Conservation (phyloP, 805 yeast genomes). For the Barnettozyma californica region DNA sequence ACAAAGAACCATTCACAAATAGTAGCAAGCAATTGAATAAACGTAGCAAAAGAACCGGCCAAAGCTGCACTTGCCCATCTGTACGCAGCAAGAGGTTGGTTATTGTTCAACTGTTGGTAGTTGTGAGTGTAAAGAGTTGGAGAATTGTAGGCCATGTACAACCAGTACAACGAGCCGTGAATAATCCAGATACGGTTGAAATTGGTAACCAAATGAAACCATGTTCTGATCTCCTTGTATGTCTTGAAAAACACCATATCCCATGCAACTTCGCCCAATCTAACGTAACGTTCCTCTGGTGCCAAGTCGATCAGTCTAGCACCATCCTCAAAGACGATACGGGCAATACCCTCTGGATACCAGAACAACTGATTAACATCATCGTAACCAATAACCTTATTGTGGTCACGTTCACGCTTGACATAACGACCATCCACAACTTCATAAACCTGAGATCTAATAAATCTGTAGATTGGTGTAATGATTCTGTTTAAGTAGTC, state of each 20-base stretch:
- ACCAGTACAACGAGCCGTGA: conserved; percentile 88
- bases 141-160: conserved; percentile 89
- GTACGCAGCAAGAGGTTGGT: conserved; percentile 84
- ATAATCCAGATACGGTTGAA: conserved; percentile 98
- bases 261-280: conserved; percentile 93
- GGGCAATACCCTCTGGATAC: conserved; percentile 98
- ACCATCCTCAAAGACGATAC: conserved; percentile 88
- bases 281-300: conserved; percentile 79
- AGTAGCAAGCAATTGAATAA: conserved; percentile 83
- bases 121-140: conserved; percentile 86
- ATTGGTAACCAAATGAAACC: conserved; percentile 93
- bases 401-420: conserved; percentile 82
- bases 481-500: conserved; percentile 88
- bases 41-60: conserved; percentile 84
- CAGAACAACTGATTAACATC: conserved; percentile 98
- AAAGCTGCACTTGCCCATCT: conserved; percentile 90
- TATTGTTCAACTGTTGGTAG: conserved; percentile 76
- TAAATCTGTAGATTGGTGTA: conserved; percentile 80
- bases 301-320: conserved; percentile 88
- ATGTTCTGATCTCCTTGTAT: conserved; percentile 90
- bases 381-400: conserved; percentile 84
- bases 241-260: conserved; percentile 89
- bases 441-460: conserved; percentile 79
- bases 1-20: conserved; percentile 92
- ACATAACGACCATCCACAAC: conserved; percentile 76